Conservation (phyloP, 2,329 filamentous ascomycete genomes). For the Stenocarpella maydis region DNA sequence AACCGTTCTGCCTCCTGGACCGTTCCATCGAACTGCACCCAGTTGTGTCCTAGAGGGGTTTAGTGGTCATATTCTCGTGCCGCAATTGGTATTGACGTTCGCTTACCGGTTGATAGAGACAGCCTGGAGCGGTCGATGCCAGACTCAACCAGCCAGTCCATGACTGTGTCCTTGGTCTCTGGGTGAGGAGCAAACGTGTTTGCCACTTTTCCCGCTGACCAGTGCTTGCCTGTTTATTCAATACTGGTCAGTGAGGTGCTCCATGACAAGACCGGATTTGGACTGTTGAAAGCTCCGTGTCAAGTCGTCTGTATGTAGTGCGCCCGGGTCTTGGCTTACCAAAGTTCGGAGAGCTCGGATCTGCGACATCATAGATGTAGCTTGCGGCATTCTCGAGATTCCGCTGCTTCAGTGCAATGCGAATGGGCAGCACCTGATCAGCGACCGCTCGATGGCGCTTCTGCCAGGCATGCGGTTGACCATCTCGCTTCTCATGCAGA, state of each 20-base stretch:
- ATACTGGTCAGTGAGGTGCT: slow-evolving; percentile 42
- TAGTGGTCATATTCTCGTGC: neutral
- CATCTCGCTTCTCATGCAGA: slow-evolving; percentile 32
- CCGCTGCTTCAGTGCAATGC: slow-evolving; percentile 29
- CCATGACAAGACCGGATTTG: no score
- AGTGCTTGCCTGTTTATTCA: slow-evolving; percentile 48
- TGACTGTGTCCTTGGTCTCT: slow-evolving; percentile 45
- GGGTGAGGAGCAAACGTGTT: slow-evolving; percentile 48
- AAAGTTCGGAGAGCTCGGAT: slow-evolving; percentile 32
- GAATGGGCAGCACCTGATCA: slow-evolving; percentile 32
- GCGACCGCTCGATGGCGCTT: slow-evolving; percentile 22
- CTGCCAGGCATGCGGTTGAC: slow-evolving; percentile 28
- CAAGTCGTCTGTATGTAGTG: neutral
- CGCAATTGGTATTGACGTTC: neutral
- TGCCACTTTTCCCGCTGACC: slow-evolving; percentile 47
- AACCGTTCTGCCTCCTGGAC: slow-evolving; percentile 41
- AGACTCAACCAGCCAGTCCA: slow-evolving; percentile 44
- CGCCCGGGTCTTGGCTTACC: neutral
- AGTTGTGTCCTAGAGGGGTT: slow-evolving; percentile 34
- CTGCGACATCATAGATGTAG: slow-evolving; percentile 30
- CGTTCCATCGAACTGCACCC: slow-evolving; percentile 42
- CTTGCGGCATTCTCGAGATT: slow-evolving; percentile 29
- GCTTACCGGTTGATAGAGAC: slow-evolving; percentile 38
- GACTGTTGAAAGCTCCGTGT: neutral
- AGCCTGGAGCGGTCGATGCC: slow-evolving; percentile 40